These are phyloP conservation scores for Boletus fagicola DNA, from an alignment of 768 basidiomycete genomes.

Conservation along the genomic window DNA sequence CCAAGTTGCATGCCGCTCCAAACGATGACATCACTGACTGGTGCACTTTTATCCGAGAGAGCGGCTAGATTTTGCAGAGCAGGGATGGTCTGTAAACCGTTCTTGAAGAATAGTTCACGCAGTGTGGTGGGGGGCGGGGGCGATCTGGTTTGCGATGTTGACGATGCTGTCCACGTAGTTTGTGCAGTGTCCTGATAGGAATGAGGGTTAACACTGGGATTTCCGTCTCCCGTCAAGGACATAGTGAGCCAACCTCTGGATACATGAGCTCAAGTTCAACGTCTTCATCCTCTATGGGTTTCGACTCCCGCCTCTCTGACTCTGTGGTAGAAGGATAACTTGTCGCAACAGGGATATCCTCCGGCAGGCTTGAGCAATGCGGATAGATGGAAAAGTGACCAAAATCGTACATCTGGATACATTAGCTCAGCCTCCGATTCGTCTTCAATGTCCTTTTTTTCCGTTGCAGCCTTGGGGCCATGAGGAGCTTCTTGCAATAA, in stretches of 20 bases:
- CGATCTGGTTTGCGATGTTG: not conserved
- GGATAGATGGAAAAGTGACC: not conserved
- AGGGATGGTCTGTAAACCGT: slow-evolving; percentile 3
- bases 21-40: slow-evolving; percentile 5
- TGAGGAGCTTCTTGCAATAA: not conserved
- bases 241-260: slow-evolving; percentile 10
- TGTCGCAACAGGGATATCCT: slow-evolving; percentile 3
- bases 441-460: not conserved
- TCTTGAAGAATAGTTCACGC: slow-evolving; percentile 8
- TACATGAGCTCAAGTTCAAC: slow-evolving; percentile 18
- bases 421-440: slow-evolving; percentile 16
- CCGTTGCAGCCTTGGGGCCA: not conserved
- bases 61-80: not conserved
- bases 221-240: not conserved
- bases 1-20: not conserved
- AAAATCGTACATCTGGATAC: slow-evolving; percentile 25
- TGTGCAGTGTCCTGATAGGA: slow-evolving; percentile 11
- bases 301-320: not conserved
- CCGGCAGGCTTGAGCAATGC: not conserved
- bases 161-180: not conserved
- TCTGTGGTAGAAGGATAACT: not conserved
- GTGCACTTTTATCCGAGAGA: not conserved
- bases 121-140: not conserved
- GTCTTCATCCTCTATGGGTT: not conserved
- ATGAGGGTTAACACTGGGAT: not conserved